Percentiles rank a stretch among this genome's conserved stretches.
Evolutionary conservation across 768 basidiomycete species (phyloP).

Genomic region (Mycena metata): DNA sequence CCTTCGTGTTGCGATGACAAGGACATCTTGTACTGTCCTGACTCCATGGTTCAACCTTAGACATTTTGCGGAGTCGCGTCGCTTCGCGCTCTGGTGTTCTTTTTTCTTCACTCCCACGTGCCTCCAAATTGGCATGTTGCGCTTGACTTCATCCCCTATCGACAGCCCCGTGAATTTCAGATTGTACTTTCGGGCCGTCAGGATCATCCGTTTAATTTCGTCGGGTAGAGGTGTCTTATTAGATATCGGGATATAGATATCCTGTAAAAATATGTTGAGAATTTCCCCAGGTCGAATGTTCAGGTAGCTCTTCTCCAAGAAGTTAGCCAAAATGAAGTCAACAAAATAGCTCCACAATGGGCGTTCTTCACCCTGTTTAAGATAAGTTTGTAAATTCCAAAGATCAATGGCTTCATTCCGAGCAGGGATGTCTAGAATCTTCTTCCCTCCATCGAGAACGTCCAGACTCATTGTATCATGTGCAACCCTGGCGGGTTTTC

Average conservation of each 20-base stretch:
- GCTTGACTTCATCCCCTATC: neutral
- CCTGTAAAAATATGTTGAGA: neutral
- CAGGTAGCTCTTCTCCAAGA: slow-evolving; percentile 1
- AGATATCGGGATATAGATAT: neutral
- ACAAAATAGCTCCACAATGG: slow-evolving; percentile 6
- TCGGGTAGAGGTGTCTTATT: neutral
- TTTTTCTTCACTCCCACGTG: neutral
- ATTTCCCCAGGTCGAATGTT: neutral
- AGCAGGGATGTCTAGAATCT: neutral
- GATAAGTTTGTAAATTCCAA: neutral
- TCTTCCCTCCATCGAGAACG: neutral
- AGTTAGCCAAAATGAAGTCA: neutral
- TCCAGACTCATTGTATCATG: slow-evolving; percentile 22
- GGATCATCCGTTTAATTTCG: slow-evolving; percentile 4
- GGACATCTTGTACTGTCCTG: neutral
- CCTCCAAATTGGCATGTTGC: neutral
- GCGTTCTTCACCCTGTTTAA: neutral
- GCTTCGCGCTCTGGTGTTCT: neutral
- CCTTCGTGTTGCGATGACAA: neutral
- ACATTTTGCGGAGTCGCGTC: neutral
- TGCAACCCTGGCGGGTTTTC: slow-evolving; percentile 2
- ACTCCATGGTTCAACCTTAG: slow-evolving; percentile 1
- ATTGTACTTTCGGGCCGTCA: slow-evolving; percentile 5
- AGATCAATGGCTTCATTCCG: slow-evolving; percentile 9
- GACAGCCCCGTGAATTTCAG: neutral